A percentile compares a stretch with the other conserved stretches of the same genome.
These are phyloP conservation scores for Colletotrichum sp. DNA, from an alignment of 2,329 filamentous ascomycete species.

Conservation along the genomic window DNA sequence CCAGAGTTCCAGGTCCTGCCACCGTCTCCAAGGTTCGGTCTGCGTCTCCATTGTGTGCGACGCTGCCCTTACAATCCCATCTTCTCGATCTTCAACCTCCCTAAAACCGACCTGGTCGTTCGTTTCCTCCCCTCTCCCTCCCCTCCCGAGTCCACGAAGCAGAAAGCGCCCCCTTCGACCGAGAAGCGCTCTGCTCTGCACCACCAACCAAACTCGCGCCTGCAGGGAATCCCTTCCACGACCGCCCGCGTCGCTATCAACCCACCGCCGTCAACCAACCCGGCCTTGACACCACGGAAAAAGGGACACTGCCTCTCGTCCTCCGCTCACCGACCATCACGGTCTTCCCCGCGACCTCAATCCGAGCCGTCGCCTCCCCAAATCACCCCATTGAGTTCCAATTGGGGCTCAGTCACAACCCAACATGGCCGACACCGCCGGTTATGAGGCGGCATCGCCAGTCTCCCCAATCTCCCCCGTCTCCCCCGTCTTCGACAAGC, in stretches of 20 bases:
- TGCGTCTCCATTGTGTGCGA: slow-evolving; percentile 10
- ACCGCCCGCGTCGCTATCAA: not conserved
- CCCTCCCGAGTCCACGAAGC: slow-evolving; percentile 2
- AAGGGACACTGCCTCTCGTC: not conserved
- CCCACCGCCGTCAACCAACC: not conserved
- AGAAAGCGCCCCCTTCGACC: slow-evolving; percentile 4
- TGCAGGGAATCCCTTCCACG: not conserved
- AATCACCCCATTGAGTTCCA: slow-evolving; percentile 6
- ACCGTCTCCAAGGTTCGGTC: not conserved
- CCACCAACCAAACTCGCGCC: not conserved
- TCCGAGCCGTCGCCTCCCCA: not conserved
- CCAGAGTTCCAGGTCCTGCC: not conserved
- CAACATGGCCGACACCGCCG: slow-evolving; percentile 17
- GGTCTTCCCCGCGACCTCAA: not conserved
- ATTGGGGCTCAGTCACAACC: slow-evolving; percentile 7
- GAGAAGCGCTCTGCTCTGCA: slow-evolving; percentile 3
- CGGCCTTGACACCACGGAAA: not conserved
- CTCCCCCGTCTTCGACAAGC: not conserved
- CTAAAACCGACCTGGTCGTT: slow-evolving; percentile 13
- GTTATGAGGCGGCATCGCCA: slow-evolving; percentile 7
- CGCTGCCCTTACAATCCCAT: slow-evolving; percentile 9
- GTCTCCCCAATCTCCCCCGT: not conserved
- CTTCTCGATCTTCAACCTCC: slow-evolving; percentile 20
- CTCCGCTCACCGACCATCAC: not conserved
- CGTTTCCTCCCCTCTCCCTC: not conserved